Base-by-base conservation (phyloP, 1,284 basidiomycete species). In the Cutaneotrichosporon sp. region DNA sequence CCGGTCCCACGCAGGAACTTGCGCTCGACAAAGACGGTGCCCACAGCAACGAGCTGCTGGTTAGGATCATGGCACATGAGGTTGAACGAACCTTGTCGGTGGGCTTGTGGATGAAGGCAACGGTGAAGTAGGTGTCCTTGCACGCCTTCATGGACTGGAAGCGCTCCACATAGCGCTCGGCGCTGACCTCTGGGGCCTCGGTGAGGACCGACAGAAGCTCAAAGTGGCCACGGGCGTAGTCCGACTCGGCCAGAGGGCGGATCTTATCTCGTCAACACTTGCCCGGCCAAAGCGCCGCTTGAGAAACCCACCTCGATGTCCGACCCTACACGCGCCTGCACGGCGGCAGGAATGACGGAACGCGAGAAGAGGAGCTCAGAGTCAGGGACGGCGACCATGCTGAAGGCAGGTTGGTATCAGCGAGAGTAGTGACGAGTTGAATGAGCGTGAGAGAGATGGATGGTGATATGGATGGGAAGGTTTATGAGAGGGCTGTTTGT, bases 241-340 rank as follows among this genome's bases (percentile, higher is more conserved):
- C 95, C 20, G 88, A 87, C n/a, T 87, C 87, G 0, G 92, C 87
- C n/a, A 98, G 84, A 0, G 95, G 95, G 31, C 95, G 91, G n/a
- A 97, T 86, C 91, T 62, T 38, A 62, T 53, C 33, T 20, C 46
- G 59, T 14, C 36, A 46, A 54, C 25, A 47, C 43, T 31, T 56
- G 27, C 33, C 31, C 42, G 43, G 31, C 18, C 22, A 50, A 50
- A 33, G 27, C 13, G 16, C 29, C 14, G 36, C 31, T 27, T n/a
- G 20, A 50, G 4, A n/a, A 16, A 56, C 60, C 1, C 11, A 75
- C 75, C 49, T 70, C 58, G 11, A 76, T 63, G 50, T 74, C 75
- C 1, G 63, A 18, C 4, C 70, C 73, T 0, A 79, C 63, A 22
- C 58, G 49, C 11, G 63, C 47, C 24, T 69, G 65, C 13, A 71